phyloP scores from a whole-genome alignment of 2,329 filamentous ascomycete species.

The Pyricularia pennisetigena region DNA sequence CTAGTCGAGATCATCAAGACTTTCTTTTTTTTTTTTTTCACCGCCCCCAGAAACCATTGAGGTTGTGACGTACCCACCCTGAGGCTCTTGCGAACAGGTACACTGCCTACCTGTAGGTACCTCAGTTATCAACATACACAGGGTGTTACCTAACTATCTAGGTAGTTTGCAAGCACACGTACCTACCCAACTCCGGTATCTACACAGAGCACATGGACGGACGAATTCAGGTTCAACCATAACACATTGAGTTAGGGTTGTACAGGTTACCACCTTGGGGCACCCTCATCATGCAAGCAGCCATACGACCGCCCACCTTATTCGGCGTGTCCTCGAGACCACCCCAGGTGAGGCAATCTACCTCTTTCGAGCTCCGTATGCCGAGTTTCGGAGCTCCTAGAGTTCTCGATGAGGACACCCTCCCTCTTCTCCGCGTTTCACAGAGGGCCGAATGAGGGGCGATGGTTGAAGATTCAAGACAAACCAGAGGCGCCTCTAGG shows the following conservation, averaged over 20 bases:
- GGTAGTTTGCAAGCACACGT: neutral
- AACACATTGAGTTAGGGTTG: neutral
- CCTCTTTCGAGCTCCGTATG: neutral
- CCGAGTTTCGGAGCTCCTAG: neutral
- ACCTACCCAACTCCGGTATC: neutral
- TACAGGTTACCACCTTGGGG: neutral
- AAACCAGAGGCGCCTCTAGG: neutral
- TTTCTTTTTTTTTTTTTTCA: neutral
- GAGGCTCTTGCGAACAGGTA: too few species aligned
- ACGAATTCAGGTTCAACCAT: neutral
- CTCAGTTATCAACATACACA: neutral
- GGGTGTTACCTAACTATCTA: neutral
- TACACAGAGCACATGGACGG: neutral
- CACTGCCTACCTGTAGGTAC: neutral
- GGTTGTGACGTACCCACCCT: neutral
- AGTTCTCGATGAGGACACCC: neutral
- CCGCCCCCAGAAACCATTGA: neutral
- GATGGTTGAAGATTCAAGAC: neutral
- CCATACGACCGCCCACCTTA: neutral
- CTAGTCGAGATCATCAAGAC: neutral
- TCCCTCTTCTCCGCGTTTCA: neutral
- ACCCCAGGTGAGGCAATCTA: neutral
- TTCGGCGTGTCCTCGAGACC: neutral
- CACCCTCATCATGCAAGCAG: neutral
- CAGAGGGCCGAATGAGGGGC: neutral